phyloP scores from a whole-genome alignment of 2,329 filamentous ascomycete species.

The Lachnellula willkommii region DNA sequence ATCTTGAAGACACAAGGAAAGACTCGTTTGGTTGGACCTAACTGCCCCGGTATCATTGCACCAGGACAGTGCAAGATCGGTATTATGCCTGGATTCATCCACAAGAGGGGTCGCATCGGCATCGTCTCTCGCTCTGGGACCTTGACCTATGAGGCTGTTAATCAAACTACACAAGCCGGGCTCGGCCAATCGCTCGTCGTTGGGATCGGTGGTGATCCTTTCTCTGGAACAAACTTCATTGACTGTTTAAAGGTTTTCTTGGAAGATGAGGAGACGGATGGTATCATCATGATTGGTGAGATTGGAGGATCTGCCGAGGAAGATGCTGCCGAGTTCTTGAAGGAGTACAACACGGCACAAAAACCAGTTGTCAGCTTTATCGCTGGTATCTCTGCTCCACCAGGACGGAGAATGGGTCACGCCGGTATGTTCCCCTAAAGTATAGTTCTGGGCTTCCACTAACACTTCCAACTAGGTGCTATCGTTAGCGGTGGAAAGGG shows the following conservation, averaged over 20 bases:
- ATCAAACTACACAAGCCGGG: conserved; percentile 96
- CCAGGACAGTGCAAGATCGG: conserved; percentile 98
- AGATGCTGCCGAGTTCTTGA: conserved; percentile 94
- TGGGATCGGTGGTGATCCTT: conserved; percentile 96
- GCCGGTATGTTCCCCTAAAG: conserved; percentile 53
- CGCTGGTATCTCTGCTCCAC: conserved; percentile 94
- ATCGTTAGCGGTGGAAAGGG: conserved; percentile 98
- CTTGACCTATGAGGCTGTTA: conserved; percentile 98
- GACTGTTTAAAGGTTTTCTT: conserved; percentile 98
- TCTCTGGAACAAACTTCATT: conserved; percentile 99
- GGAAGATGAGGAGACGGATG: conserved; percentile 91
- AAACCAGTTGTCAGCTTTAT: conserved; percentile 99
- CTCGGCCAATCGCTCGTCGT: conserved; percentile 97
- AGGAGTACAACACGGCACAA: conserved; percentile 81
- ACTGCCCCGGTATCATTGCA: conserved; percentile 96
- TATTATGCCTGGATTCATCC: conserved; percentile 99
- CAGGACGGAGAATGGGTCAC: conserved; percentile 96
- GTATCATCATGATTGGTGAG: conserved; percentile 99
- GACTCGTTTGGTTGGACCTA: conserved; percentile 92
- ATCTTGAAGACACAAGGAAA: conserved; percentile 97
- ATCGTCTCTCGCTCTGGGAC: conserved; percentile 98
- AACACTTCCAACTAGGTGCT: conserved; percentile 46
- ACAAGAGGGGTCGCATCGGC: conserved; percentile 97
- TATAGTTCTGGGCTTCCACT: background rate
- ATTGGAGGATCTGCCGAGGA: conserved; percentile 97